phyloP scores from a whole-genome alignment of 1,284 basidiomycete species.

The Trichosporon faecale region DNA sequence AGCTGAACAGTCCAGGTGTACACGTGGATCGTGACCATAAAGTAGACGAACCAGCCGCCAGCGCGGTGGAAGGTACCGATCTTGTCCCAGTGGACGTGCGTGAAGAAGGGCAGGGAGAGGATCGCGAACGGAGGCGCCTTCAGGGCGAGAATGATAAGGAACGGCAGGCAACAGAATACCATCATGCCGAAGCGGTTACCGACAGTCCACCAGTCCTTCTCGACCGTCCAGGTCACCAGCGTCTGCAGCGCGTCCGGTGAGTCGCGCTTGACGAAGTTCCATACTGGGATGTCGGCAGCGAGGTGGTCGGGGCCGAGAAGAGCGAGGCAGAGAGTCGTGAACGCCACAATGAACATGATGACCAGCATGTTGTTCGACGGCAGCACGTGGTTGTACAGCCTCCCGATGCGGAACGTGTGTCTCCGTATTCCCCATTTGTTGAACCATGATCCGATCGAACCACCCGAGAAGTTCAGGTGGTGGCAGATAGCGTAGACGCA shows the following conservation, averaged over 20 bases:
- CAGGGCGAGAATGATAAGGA: slow-evolving; percentile 71
- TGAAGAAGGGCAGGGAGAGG: slow-evolving; percentile 65
- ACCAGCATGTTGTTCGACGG: slow-evolving; percentile 65
- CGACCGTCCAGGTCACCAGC: slow-evolving; percentile 8
- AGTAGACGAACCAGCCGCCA: slow-evolving; percentile 70
- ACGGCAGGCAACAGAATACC: slow-evolving; percentile 71
- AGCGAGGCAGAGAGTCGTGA: slow-evolving; percentile 55
- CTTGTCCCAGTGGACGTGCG: slow-evolving; percentile 73
- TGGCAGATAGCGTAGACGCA: slow-evolving; percentile 41
- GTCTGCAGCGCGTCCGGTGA: slow-evolving; percentile 13
- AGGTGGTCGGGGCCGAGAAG: slow-evolving; percentile 74
- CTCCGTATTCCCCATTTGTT: slow-evolving; percentile 42
- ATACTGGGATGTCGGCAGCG: slow-evolving; percentile 53
- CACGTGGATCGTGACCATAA: slow-evolving; percentile 66
- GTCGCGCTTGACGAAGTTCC: slow-evolving; percentile 46
- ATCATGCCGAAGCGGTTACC: slow-evolving; percentile 71
- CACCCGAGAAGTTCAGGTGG: slow-evolving; percentile 41
- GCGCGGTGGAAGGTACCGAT: slow-evolving; percentile 69
- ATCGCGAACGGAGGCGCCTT: slow-evolving; percentile 78
- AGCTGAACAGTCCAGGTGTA: slow-evolving; percentile 73
- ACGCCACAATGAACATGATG: slow-evolving; percentile 54
- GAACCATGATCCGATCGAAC: slow-evolving; percentile 39
- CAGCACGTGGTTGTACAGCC: slow-evolving; percentile 48
- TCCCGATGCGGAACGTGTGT: slow-evolving; percentile 25
- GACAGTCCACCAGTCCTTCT: slow-evolving; percentile 63